Conservation (phyloP, 1,139 yeast genomes). For the Eremothecium cymbalariae region DNA sequence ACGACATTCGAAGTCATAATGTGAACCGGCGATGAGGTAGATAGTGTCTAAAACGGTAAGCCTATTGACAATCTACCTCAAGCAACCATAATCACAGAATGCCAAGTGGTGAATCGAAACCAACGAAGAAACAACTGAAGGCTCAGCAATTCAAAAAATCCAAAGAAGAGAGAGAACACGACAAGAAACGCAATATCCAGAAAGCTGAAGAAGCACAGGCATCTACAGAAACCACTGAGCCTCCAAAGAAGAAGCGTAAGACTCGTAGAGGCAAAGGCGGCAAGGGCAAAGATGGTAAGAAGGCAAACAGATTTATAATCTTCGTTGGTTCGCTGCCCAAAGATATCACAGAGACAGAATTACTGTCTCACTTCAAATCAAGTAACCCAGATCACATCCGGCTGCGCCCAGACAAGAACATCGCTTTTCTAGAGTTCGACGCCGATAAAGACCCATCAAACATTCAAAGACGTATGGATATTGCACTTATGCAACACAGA, state of each 20-base stretch:
- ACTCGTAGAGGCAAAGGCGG: constrained; percentile 74
- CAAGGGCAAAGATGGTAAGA: constrained; percentile 39
- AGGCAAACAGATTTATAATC: constrained; percentile 65
- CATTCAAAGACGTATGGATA: constrained; percentile 72
- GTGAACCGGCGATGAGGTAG: too few species aligned
- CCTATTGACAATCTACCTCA: too few species aligned
- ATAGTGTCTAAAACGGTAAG: too few species aligned
- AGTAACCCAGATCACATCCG: constrained; percentile 69
- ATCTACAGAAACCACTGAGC: constrained; percentile 29
- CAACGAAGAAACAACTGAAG: constrained; percentile 73
- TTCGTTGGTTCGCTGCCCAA: constrained; percentile 93
- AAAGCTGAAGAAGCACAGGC: constrained; percentile 24
- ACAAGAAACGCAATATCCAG: constrained; percentile 24
- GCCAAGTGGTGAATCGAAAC: constrained; percentile 37
- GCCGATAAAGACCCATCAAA: constrained; percentile 43
- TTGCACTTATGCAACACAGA: constrained; percentile 78
- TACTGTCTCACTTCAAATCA: constrained; percentile 66
- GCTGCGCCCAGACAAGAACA: constrained; percentile 75
- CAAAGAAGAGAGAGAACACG: constrained; percentile 28
- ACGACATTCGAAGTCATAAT: too few species aligned
- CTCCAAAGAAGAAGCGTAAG: constrained; percentile 56
- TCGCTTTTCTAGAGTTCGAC: constrained; percentile 86
- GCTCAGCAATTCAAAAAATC: constrained; percentile 53
- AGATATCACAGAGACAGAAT: constrained; percentile 52
- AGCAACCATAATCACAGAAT: too few species aligned